Evolutionary conservation across 495 filamentous ascomycete genomes (phyloP).

Genomic region (Penicillium angulare): DNA sequence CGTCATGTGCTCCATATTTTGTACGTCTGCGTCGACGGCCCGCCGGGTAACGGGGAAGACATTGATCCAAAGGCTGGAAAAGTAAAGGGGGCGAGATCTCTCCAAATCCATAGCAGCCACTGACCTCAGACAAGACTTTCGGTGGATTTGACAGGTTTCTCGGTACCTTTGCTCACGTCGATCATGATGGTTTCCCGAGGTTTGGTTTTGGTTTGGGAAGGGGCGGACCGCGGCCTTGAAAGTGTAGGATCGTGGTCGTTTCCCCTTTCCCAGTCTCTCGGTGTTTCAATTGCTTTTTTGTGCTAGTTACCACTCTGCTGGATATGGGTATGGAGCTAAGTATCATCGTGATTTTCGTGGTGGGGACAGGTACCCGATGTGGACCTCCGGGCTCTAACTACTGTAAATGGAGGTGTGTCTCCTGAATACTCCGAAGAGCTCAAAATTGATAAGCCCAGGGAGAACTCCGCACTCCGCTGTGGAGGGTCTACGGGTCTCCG

Average conservation of each 20-base stretch:
- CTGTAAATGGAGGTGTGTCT: constrained; percentile 2
- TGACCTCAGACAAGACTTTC: not conserved
- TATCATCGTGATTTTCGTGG: not conserved
- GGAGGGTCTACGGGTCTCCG: not conserved
- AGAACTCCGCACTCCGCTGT: too few relatives aligned
- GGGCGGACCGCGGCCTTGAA: constrained; percentile 4
- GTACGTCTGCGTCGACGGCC: constrained; percentile 10
- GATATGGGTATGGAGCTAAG: constrained; percentile 2
- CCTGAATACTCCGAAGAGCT: not conserved
- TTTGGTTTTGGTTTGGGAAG: not conserved
- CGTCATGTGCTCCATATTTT: constrained; percentile 4
- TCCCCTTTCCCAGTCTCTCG: constrained; percentile 16
- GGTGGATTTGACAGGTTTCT: constrained; percentile 16
- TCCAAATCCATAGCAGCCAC: not conserved
- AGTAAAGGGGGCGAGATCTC: not conserved
- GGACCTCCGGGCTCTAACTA: constrained; percentile 3
- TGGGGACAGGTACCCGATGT: not conserved
- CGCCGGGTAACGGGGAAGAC: constrained; percentile 14
- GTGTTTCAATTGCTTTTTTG: constrained; percentile 11
- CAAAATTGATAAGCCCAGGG: too few relatives aligned
- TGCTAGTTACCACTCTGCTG: constrained; percentile 11
- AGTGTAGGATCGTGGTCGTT: constrained; percentile 10
- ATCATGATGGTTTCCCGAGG: not conserved
- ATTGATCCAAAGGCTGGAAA: not conserved
- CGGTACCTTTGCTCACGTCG: constrained; percentile 6